Evolutionary conservation across 208 protist species (phyloP).

Genomic region (Wallacemonas sp.): DNA sequence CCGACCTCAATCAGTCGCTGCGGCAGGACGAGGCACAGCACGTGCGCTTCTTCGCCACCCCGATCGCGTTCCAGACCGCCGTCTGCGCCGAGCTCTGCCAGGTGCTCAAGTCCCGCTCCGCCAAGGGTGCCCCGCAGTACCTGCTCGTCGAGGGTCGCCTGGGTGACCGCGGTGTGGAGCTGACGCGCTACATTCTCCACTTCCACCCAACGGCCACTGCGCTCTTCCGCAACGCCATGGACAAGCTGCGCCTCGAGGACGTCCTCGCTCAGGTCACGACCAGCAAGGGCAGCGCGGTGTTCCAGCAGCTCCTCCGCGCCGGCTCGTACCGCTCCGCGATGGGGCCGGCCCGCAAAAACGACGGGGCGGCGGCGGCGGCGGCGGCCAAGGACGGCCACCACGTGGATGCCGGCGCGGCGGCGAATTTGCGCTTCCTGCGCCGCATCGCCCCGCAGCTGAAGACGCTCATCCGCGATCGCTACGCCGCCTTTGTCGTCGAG

Average conservation of each 20-base stretch:
- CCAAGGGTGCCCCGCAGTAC: conserved; percentile 65
- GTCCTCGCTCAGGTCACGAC: conserved; percentile 43
- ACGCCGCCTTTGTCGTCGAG: conserved; percentile 78
- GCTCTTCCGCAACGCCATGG: conserved; percentile 64
- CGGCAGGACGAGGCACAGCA: conserved; percentile 46
- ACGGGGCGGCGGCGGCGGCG: not conserved
- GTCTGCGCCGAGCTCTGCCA: conserved; percentile 51
- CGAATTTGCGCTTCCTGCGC: conserved; percentile 57
- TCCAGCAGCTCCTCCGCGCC: conserved; percentile 83
- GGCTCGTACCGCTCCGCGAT: conserved; percentile 21
- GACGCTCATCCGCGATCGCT: conserved; percentile 55
- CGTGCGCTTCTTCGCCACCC: conserved; percentile 60
- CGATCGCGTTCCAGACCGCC: conserved; percentile 45
- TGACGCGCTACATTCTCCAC: conserved; percentile 74
- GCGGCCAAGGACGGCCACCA: not conserved
- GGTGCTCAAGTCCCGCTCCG: conserved; percentile 30
- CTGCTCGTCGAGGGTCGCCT: conserved; percentile 63
- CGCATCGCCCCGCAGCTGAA: conserved; percentile 49
- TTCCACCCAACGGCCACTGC: conserved; percentile 59
- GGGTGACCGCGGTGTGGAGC: conserved; percentile 60
- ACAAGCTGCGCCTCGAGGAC: conserved; percentile 68
- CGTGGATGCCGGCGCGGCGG: conserved; percentile 14
- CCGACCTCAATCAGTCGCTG: conserved; percentile 52
- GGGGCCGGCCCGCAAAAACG: conserved; percentile 7
- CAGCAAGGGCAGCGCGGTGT: conserved; percentile 67